These are phyloP conservation scores for Daldinia vernicosa DNA, from an alignment of 495 filamentous ascomycete species.

Conservation along the genomic window DNA sequence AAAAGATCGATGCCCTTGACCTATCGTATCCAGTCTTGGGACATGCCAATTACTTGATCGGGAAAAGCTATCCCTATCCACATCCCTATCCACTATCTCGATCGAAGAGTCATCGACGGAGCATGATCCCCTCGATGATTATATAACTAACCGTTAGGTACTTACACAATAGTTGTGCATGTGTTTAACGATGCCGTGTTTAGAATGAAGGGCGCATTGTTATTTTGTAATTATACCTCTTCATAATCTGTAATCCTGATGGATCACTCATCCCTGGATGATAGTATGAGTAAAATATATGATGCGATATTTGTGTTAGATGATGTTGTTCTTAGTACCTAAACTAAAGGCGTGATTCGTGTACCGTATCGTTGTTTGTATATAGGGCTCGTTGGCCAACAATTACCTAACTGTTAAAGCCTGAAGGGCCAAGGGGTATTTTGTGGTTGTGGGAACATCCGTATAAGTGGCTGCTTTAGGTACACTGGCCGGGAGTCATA, in stretches of 20 bases:
- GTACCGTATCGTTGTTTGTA: neutral
- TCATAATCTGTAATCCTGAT: neutral
- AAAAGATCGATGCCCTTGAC: conserved; percentile 12
- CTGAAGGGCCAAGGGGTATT: neutral
- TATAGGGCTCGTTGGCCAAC: neutral
- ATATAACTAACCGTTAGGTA: neutral
- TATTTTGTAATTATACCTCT: neutral
- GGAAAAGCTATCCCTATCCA: conserved; percentile 10
- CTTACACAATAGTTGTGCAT: neutral
- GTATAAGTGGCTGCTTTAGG: neutral
- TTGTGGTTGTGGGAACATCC: neutral
- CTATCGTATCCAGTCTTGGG: conserved; percentile 28
- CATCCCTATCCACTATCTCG: conserved; percentile 7
- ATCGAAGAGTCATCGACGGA: conserved; percentile 36
- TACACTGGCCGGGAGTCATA: too few species aligned
- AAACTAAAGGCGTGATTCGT: conserved; percentile 23
- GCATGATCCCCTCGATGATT: neutral
- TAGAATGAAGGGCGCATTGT: neutral
- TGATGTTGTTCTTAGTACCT: neutral
- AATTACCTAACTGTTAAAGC: neutral
- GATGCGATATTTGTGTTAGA: neutral
- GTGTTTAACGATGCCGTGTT: neutral
- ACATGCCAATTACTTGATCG: conserved; percentile 28
- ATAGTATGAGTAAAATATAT: neutral
- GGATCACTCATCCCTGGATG: neutral